Evolutionary conservation across 2,329 filamentous ascomycete species (phyloP), one percentile per base, ranked within the genome.

Genomic region (Sphaerostilbella broomeana): DNA sequence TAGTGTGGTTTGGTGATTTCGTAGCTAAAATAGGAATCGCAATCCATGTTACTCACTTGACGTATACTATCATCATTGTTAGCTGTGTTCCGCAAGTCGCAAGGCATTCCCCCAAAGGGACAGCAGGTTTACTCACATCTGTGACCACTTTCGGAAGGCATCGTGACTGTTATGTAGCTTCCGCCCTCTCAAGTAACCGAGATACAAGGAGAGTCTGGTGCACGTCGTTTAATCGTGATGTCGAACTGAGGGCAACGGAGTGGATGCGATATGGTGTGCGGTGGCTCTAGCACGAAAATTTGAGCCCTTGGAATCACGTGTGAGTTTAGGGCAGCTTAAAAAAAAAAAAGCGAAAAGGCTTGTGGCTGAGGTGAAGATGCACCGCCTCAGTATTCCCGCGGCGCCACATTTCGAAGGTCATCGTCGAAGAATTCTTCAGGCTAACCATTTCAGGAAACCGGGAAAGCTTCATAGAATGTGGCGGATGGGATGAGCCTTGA

Each of bases 91-190:
- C 30, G 30, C 18, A 6, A 21, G 6, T 10, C 5, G 26, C 27
- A 34, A 22, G 24, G 17, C 24, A 15, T 17, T 37, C 16, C 21
- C 12, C 17, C 19, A 18, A 24, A 20, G 16, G 13, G 17, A 16
- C 29, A 8, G 13, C 17, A 25, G 21, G 24, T 10, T 21, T 29
- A 85, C 85, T 85, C 73, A 90, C 85, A 75, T 84, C 85, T 80
- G 81, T 89, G 84, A 72, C 84, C 84, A 66, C 82, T 75, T 79
- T 86, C 84, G 65, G 84, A 82, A 84, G 83, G 79, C 85, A 92
- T 92, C 69, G 78, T 88, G 81, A 72, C 70, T 70, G 65, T 59
- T 58, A 52, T 68, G 59, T 58, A 57, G 53, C 60, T 61, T 62
- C 60, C 61, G 58, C 60, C 61, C 65, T 67, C 66, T 68, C 64